Evolutionary conservation across 306 rosid species (phyloP), one percentile per base, ranked within the genome.

Genomic region (Crataegus laevigata): DNA sequence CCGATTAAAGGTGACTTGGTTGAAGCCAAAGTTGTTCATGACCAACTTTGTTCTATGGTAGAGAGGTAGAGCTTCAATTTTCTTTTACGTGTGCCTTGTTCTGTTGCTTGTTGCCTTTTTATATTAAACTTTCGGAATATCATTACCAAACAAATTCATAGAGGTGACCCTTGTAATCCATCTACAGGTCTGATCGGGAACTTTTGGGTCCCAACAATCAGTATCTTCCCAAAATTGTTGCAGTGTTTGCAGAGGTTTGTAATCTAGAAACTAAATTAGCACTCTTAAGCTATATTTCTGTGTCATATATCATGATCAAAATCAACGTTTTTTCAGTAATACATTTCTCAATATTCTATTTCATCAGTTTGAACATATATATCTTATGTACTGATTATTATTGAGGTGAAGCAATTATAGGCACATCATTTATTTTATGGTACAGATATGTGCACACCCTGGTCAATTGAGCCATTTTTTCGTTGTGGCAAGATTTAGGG

Each of bases 1-100:
- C 94, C 94, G 7, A 78, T 89, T 61, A 89, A 89, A 78, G 94
- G 91, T 74, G 94, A 89, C 80, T 84, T 89, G 77, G 82, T 89
- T 40, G 94, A 89, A 79, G 91, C 94, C 52, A 87, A 84, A 76
- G 89, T 82, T 84, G 94, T 87, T 66, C 94, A 89, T 21, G 94
- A 87, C 58, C 90, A 84, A 77, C 88, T 89, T 30, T 89, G 90
- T 77, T 82, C 94, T 66, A 89, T 89, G 94, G 89, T 87, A 51
- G 94, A 87, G 78, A 89, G 94, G 94, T 89, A 74, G 51, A 71
- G 61, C 13, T n/a, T n/a, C 28, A n/a, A n/a, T n/a, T 57, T 3
- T 22, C 61, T 57, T 57, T 10, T 57, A 57, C 28, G 1, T n/a
- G 28, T 57, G 61, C 61, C 61, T 22, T n/a, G 5, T 3, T 4